A percentile compares a stretch with the other conserved stretches of the same genome.
Conservation (phyloP, 83 land plant species). For the Picea abies region DNA sequence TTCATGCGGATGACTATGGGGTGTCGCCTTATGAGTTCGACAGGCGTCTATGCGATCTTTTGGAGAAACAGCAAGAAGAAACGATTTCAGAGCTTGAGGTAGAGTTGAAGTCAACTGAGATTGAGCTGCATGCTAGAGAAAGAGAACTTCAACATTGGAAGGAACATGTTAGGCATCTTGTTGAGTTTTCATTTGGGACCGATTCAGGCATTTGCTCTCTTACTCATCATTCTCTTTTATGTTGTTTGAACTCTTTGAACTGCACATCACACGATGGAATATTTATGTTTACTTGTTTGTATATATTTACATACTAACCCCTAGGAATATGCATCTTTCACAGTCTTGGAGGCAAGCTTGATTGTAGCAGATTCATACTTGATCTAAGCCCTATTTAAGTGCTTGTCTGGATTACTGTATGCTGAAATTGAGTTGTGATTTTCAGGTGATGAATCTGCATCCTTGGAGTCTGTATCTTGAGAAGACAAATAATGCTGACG, state of each 20-base stretch:
- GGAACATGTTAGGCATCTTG: not conserved
- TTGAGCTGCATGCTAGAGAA: not conserved
- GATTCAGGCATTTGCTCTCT: constrained; percentile 1
- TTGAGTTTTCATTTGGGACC: not conserved
- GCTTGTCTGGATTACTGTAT: not conserved
- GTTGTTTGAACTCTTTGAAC: no score
- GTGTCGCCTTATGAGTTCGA: constrained; percentile 9
- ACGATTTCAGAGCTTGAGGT: not conserved
- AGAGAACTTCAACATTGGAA: constrained; percentile 10
- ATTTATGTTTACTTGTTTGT: not conserved
- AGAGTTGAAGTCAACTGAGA: not conserved
- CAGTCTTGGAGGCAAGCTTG: not conserved
- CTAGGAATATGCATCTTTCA: not conserved
- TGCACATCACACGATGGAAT: no score
- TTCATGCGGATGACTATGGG: not conserved
- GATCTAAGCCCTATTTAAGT: not conserved
- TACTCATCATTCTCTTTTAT: not conserved
- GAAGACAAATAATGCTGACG: not conserved
- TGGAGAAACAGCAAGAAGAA: constrained; percentile 11
- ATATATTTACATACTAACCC: not conserved
- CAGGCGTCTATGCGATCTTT: not conserved
- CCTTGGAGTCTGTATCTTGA: not conserved
- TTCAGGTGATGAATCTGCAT: constrained; percentile 8
- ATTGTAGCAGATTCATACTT: not conserved
- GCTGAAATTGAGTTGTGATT: not conserved